Evolutionary conservation across 2,329 filamentous ascomycete genomes (phyloP).

Genomic region (Beauveria sp.): DNA sequence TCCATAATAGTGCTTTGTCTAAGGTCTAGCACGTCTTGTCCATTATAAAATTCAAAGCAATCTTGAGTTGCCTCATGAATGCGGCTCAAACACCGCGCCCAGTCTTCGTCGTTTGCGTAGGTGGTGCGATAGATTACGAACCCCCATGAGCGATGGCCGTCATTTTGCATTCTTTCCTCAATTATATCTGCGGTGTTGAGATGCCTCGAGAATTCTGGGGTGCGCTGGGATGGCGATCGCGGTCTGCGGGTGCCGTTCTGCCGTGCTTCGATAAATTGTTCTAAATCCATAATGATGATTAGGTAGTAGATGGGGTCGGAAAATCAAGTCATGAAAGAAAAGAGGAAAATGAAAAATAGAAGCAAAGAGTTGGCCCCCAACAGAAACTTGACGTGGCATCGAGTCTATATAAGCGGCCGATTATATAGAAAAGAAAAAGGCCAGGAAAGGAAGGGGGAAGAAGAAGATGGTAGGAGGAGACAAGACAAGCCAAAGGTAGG

Average conservation of each 20-base stretch:
- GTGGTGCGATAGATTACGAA: slow-evolving; percentile 8
- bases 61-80: background rate
- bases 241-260: slow-evolving; percentile 2
- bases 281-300: background rate
- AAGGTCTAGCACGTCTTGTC: background rate
- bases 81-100: background rate
- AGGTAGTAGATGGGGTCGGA: background rate
- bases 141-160: slow-evolving; percentile 1
- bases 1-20: background rate
- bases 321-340: background rate
- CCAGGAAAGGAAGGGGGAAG: background rate
- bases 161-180: background rate
- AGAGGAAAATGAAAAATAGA: no score
- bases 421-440: background rate
- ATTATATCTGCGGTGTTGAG: slow-evolving; percentile 2
- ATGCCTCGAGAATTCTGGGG: background rate
- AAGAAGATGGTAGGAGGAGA: slow-evolving; percentile 2
- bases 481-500: no score
- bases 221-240: background rate
- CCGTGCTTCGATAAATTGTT: slow-evolving; percentile 1
- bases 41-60: slow-evolving; percentile 1
- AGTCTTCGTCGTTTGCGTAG: background rate
- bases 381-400: background rate
- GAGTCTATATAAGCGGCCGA: background rate
- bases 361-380: no score